Evolutionary conservation across 768 basidiomycete species (phyloP), one percentile per base, ranked within the genome.

Genomic region (Harrya chromipes): DNA sequence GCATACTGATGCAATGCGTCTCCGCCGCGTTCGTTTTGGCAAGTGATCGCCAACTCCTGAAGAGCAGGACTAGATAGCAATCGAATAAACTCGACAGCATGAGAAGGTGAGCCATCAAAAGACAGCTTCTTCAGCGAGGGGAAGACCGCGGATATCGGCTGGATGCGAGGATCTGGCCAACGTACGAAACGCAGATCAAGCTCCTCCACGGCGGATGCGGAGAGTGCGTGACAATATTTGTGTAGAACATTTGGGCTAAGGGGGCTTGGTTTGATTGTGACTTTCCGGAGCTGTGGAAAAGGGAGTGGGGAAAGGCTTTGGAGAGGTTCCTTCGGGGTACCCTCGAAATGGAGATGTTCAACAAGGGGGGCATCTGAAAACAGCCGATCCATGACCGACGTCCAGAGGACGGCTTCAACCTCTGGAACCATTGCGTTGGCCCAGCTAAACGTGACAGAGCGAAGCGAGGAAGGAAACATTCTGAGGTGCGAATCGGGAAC

Each of bases 391-490:
- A 62, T 55, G 46, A 53, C 34, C 4, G 56, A 58, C 27, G 52
- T 62, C 58, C 61, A 62, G 11, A 62, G 51, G 14, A 54, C 38
- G 9, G 47, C 29, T 24, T 62, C 62, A 4, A 47, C 41, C 17
- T 58, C 40, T 21, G 53, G 50, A 23, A 38, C 50, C 39, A 20
- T 47, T 12, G 33, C 39, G 27, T 62, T 61, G 42, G 43, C 45
- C 61, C 61, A 64, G 27, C 53, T 64, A 11, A 61, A 40, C 16
- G 59, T 51, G 36, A 58, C 33, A 16, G 39, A 43, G 10, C 62
- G 59, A 29, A 61, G 62, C 14, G 62, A 58, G 9, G 61, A 50
- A 27, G 60, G 58, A 49, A 62, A 60, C 38, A 60, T 40, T 49
- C 48, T 53, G 35, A 60, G 46, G n/a, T 48, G 47, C n/a, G 38